A percentile compares a stretch with the other conserved stretches of the same genome.
Evolutionary conservation across 2,329 filamentous ascomycete species (phyloP).

Genomic region (Beauveria medogensis): DNA sequence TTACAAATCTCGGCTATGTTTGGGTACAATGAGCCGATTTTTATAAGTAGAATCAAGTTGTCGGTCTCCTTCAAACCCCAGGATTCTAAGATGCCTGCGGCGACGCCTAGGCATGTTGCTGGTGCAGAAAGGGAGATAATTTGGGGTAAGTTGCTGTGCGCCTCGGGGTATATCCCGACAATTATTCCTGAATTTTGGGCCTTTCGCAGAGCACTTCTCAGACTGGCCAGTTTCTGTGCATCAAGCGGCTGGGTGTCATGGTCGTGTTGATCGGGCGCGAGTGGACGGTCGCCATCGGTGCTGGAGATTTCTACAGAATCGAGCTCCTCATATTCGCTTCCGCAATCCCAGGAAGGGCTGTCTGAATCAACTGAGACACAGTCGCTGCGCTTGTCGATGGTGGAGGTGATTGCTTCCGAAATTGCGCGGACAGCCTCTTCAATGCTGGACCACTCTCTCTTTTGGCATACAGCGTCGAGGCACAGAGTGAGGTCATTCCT

Average conservation of each 20-base stretch:
- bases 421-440: neutral
- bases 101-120: conserved; percentile 62
- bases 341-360: conserved; percentile 3
- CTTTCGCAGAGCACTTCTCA: conserved; percentile 32
- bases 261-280: conserved; percentile 14
- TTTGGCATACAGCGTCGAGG: neutral
- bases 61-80: conserved; percentile 63
- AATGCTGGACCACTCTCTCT: neutral
- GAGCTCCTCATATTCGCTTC: conserved; percentile 20
- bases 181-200: conserved; percentile 61
- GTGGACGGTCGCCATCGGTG: conserved; percentile 21
- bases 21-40: conserved; percentile 54
- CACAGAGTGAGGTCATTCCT: neutral
- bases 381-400: conserved; percentile 26
- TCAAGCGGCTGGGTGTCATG: conserved; percentile 19
- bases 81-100: conserved; percentile 65
- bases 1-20: conserved; percentile 45
- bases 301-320: conserved; percentile 27
- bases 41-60: conserved; percentile 67
- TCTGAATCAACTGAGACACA: conserved; percentile 15
- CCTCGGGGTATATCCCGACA: conserved; percentile 49
- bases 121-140: conserved; percentile 61
- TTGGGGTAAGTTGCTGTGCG: conserved; percentile 32
- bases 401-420: conserved; percentile 24
- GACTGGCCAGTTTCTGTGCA: conserved; percentile 35